Evolutionary conservation across 495 filamentous ascomycete genomes (phyloP).

Genomic region (Aspergillus olivimuriae): DNA sequence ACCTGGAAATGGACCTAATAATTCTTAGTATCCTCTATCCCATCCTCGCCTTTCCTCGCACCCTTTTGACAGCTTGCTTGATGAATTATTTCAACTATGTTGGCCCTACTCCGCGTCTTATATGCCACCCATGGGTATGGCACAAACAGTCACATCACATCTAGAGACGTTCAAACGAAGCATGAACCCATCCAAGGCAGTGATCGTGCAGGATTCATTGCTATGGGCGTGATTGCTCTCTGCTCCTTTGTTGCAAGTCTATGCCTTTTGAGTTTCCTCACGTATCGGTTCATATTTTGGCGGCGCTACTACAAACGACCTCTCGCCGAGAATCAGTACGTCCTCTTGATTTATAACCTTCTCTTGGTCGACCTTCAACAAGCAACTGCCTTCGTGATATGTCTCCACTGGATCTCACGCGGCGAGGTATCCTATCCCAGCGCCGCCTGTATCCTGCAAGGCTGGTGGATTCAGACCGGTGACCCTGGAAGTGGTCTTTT

Average conservation of each 20-base stretch:
- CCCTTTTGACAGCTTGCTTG: no score
- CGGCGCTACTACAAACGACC: constrained; percentile 36
- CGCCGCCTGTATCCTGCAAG: constrained; percentile 60
- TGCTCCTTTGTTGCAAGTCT: constrained; percentile 51
- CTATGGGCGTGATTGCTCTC: constrained; percentile 49
- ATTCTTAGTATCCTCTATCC: no score
- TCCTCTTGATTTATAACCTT: constrained; percentile 67
- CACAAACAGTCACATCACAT: background rate
- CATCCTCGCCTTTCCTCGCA: no score
- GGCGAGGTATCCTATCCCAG: constrained; percentile 50
- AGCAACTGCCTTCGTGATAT: constrained; percentile 58
- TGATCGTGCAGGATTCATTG: constrained; percentile 41
- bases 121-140: no score
- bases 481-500: constrained; percentile 65
- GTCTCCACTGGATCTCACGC: constrained; percentile 48
- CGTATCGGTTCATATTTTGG: constrained; percentile 53
- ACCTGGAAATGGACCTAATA: no score
- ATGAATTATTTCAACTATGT: no score
- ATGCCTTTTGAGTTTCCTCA: constrained; percentile 47
- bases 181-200: constrained; percentile 8
- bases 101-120: no score
- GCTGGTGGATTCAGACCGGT: constrained; percentile 62
- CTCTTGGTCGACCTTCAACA: constrained; percentile 69
- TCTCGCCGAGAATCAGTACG: constrained; percentile 57
- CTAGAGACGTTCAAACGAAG: background rate